Percentiles rank a stretch among this genome's conserved stretches.
These are phyloP conservation scores for Emergomyces pasteurianus DNA, from an alignment of 2,329 filamentous ascomycete species.

Conservation along the genomic window DNA sequence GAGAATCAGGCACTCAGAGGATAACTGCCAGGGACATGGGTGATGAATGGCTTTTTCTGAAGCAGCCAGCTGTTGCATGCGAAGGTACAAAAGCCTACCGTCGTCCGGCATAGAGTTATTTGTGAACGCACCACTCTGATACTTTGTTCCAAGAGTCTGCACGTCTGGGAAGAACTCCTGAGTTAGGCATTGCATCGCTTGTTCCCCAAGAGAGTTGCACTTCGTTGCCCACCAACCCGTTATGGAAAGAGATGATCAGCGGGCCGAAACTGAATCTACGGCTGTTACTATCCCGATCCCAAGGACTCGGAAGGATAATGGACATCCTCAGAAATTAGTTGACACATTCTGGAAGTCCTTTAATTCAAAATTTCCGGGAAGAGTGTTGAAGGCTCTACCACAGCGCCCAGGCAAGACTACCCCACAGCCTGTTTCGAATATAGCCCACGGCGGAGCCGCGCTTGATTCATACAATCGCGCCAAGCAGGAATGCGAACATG, in stretches of 20 bases:
- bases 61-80: neutral
- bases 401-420: slow-evolving; percentile 43
- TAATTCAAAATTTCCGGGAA: slow-evolving; percentile 57
- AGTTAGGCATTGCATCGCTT: neutral
- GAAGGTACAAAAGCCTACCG: neutral
- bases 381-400: slow-evolving; percentile 60
- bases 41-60: neutral
- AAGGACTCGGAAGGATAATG: slow-evolving; percentile 12
- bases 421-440: slow-evolving; percentile 46
- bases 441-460: slow-evolving; percentile 45
- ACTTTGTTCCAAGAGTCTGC: neutral
- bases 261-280: neutral
- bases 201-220: neutral
- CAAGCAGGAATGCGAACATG: slow-evolving; percentile 52
- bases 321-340: slow-evolving; percentile 55
- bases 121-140: neutral
- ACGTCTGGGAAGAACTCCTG: neutral
- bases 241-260: neutral
- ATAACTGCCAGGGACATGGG: too few species aligned
- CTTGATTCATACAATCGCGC: slow-evolving; percentile 63
- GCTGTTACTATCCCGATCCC: neutral
- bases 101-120: neutral
- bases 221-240: neutral
- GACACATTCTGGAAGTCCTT: slow-evolving; percentile 65
- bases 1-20: too few species aligned